These are phyloP conservation scores for Cyclostephanos invisitatus DNA, from an alignment of 108 stramenopile genomes.

Conservation along the genomic window DNA sequence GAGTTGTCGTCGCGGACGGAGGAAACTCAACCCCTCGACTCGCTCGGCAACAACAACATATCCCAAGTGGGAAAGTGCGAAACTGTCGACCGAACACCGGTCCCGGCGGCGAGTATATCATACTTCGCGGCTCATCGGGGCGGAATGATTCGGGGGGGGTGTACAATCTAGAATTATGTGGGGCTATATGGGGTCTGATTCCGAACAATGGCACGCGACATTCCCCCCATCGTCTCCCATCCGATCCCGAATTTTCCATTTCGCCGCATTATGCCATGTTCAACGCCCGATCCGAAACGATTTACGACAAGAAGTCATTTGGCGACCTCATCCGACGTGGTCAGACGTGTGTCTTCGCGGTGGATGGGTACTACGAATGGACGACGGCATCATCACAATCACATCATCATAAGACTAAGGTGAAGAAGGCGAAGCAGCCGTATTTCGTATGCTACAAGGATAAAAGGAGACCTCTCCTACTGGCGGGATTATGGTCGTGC, in stretches of 20 bases:
- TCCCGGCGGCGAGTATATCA: neutral
- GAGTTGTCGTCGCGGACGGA: neutral
- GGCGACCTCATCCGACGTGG: constrained; percentile 37
- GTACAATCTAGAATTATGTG: neutral
- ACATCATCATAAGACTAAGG: constrained; percentile 22
- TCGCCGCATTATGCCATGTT: constrained; percentile 73
- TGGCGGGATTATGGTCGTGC: constrained; percentile 73
- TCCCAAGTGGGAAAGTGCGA: neutral
- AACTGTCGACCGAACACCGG: neutral
- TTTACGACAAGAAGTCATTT: constrained; percentile 72
- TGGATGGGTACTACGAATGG: constrained; percentile 91
- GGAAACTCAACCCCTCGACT: neutral
- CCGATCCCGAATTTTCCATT: constrained; percentile 52
- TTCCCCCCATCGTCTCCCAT: constrained; percentile 27
- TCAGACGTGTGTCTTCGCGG: constrained; percentile 66
- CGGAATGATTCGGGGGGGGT: neutral
- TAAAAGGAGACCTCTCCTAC: constrained; percentile 35
- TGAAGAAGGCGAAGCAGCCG: constrained; percentile 73
- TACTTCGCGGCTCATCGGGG: neutral
- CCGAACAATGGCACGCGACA: constrained; percentile 56
- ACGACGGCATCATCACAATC: constrained; percentile 10
- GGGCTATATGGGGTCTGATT: constrained; percentile 71
- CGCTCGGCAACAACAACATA: neutral
- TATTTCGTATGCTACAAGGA: constrained; percentile 62
- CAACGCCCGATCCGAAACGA: constrained; percentile 83